Evolutionary conservation across 163 green algal genomes (phyloP), one percentile per base, ranked within the genome.

Genomic region (Volvox carteri): DNA sequence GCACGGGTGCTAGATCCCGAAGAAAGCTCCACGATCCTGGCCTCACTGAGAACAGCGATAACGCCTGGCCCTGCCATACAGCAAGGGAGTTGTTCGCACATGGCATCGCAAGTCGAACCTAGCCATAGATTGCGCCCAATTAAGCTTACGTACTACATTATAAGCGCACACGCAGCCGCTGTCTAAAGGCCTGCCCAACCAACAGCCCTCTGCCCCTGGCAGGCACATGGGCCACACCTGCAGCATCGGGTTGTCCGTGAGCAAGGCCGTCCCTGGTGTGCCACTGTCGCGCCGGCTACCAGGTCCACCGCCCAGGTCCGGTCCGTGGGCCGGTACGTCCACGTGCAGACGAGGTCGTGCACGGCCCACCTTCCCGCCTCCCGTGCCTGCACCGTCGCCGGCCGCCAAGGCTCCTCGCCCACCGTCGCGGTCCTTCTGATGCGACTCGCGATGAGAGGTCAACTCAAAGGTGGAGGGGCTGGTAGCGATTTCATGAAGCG

Each of bases 401-500:
- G 6, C 56, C 21, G 25, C 54, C 48, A 41, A 23, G 4, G 35
- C 62, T 2, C 41, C 65, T 28, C 68, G 37, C 35, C 68, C 46
- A 18, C 44, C 46, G 23, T 68, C 73, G n/a, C 74, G 44, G 37
- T 79, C 48, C 30, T 37, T 30, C 35, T 52, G 60, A 35, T 81
- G 75, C 86, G 75, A 44, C 62, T 83, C 68, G 25, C 83, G 83
- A 11, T 62, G 23, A 3, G 54, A 76, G 0, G 70, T 85, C 12
- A 89, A 72, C 2, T 90, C 87, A 65, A 91, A 92, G 44, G 85
- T 86, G 58, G 76, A 48, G 39, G 92, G 92, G 73, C 88, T 93
- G 85, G 83, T 93, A 2, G 92, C 92, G 46, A 93, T 93, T 78
- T 94, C 92, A 75, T 94, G 92, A 56, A 94, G 88, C 28, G 90